Base-by-base conservation (phyloP, 2,329 filamentous ascomycete genomes). In the Teratosphaeria zuluensis region DNA sequence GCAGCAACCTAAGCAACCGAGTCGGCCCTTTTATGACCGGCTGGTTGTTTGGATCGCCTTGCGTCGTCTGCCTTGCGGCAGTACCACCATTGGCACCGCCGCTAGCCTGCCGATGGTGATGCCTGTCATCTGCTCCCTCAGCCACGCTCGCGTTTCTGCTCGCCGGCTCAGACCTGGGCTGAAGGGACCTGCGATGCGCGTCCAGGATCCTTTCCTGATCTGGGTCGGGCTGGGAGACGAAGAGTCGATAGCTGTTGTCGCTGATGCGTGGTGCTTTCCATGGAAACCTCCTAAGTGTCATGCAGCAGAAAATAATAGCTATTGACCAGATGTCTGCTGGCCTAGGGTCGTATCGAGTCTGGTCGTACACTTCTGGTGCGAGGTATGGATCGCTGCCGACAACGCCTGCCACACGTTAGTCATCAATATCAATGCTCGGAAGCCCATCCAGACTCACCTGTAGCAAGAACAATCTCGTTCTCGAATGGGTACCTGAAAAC, bases 401-500 rank as follows among this genome's bases (percentile, higher is more conserved):
- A 64, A 90, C 87, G 53, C 86, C 86, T 89, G 57, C 53, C 12
- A 53, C 11, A 14, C 19, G 31, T 48, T 16, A 42, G 11, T n/a
- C 7, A 9, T 28, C 19, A n/a, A 28, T 33, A 31, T 8, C 21
- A 12, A 30, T 12, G 52, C 28, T 32, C n/a, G 48, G 58, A 55
- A 63, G 58, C 58, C 19, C 16, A 42, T 42, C 31, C 35, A 2
- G 31, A 75, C 87, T 76, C 76, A 94, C 90, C 91, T 72, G 84
- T 86, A 42, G 91, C 89, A 52, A 87, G 79, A 14, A 94, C 89
- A 59, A 92, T 84, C 56, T 90, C 90, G 64, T 86, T 91, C 75
- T 99, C 94, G 69, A 99, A 97, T 0, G 94, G 94, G 79, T 99
- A 99, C 68, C 89, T 86, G 77, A 96, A 99, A 48, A 99, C 92